Evolutionary conservation across 306 rosid species (phyloP), one percentile per base, ranked within the genome.

Genomic region (Glycyrrhiza uralensis): DNA sequence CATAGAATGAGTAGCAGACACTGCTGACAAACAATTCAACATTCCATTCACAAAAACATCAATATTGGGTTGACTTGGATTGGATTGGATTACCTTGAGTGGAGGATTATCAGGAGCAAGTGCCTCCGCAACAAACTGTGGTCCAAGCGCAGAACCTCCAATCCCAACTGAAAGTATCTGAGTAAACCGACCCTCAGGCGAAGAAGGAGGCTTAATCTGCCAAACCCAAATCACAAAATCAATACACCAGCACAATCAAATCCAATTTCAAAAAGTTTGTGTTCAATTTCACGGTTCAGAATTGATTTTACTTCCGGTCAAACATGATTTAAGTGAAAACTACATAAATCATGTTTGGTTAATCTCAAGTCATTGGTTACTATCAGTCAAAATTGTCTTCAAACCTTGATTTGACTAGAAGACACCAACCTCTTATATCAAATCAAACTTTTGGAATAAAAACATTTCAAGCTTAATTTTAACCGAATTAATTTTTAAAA

Each of bases 131-230:
- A 94, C 99, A 85, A 94, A 94, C 87, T 94, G 97, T 6, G 99
- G 99, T 32, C 99, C 99, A 51, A 94, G 99, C 26, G 99, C 96
- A 20, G 99, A 94, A 56, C 99, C 99, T 54, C 99, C 99, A n/a
- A 94, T 94, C 11, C 99, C 99, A 8, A 94, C 87, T 0, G 96
- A 94, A 41, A 94, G 88, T 41, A 94, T 74, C 72, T 87, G 95
- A 23, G 99, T 91, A 75, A 94, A 94, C 22, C 89, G 85, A n/a
- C 97, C 92, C 68, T 59, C 85, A 0, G 86, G 79, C 15, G 85
- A 85, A 1, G 91, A 82, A 17, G 99, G 96, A 44, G 99, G 92
- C 85, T 87, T 91, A 80, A 91, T 87, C 99, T 94, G 90, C 83
- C 84, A 74, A 50, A 68, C 29, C 32, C 20, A 54, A 52, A n/a